Evolutionary conservation across 768 basidiomycete genomes (phyloP), one percentile per base, ranked within the genome.

Genomic region (Auricularia sp.): DNA sequence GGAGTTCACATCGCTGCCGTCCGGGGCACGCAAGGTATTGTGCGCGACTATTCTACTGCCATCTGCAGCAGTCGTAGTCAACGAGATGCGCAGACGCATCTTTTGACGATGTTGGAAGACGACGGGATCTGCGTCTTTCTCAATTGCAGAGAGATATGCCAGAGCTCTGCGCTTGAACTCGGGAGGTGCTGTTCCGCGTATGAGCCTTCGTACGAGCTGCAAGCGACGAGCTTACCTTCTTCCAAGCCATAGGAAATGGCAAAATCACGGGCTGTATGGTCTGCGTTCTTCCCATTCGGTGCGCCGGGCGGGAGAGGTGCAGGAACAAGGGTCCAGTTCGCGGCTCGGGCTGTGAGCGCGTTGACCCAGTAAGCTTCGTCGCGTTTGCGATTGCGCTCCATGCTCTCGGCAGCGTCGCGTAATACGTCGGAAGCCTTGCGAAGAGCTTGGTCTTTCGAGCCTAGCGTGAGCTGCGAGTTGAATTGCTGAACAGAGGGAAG

Each of bases 351-450:
- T 71, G 84, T 87, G 58, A 93, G 78, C 3, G 91, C 91, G 71
- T 92, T 84, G 6, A 85, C 78, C 91, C 91, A 93, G 68, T 92
- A 92, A 65, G 78, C 84, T 71, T 91, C 89, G 51, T 85, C 83
- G 61, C 81, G 77, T 8, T 82, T 68, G 47, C 86, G 78, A 23
- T 83, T 78, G 61, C 83, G 77, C 70, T 91, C 88, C 76, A 91
- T 84, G 62, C 83, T 82, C 63, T 83, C 80, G 2, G 88, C 86
- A 3, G 89, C 89, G 36, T 78, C 72, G 69, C 85, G 89, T 67
- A 92, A 88, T 1, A 91, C 75, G 63, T 80, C 77, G 0, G 88
- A 82, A 29, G 91, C 90, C 66, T 87, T 86, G 67, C 91, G 77
- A 39, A 93, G 74, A 0, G 90, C 84, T 71, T 87, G 85, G 65